phyloP scores from a whole-genome alignment of 441 rosid genomes.

The Croton laevigatus region DNA sequence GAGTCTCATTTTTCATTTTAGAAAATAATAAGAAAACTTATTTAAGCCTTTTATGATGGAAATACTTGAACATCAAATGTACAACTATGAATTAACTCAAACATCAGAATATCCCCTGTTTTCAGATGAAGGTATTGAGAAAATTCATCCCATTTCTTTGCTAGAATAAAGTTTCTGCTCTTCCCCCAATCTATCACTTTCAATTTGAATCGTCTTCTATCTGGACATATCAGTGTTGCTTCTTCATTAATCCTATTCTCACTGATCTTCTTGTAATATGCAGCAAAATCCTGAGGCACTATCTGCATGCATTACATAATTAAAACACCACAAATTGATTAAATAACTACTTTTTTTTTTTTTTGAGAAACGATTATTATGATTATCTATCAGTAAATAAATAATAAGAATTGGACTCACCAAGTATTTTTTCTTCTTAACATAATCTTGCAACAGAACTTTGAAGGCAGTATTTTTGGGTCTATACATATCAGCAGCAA shows the following conservation, averaged over 20 bases:
- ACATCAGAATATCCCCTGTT: neutral
- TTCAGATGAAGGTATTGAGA: neutral
- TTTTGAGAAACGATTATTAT: too few relatives aligned
- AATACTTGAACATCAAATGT: neutral
- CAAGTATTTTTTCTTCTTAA: neutral
- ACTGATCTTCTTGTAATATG: neutral
- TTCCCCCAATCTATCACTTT: neutral
- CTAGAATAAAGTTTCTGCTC: neutral
- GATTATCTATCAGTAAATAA: too few relatives aligned
- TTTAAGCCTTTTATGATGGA: neutral
- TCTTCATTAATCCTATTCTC: neutral
- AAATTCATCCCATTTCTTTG: neutral
- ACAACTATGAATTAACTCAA: neutral
- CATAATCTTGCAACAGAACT: neutral
- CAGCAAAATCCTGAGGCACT: neutral
- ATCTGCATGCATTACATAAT: neutral
- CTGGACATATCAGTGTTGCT: neutral
- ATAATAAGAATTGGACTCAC: neutral
- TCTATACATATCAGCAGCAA: slow-evolving; percentile 26
- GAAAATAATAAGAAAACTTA: too few relatives aligned
- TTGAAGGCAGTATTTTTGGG: slow-evolving; percentile 28
- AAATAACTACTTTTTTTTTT: too few relatives aligned
- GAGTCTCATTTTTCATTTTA: too few relatives aligned
- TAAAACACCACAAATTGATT: too few relatives aligned
- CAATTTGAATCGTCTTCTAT: neutral